Base-by-base conservation (phyloP, 2,329 filamentous ascomycete species). In the Pestalotiopsis fici region DNA sequence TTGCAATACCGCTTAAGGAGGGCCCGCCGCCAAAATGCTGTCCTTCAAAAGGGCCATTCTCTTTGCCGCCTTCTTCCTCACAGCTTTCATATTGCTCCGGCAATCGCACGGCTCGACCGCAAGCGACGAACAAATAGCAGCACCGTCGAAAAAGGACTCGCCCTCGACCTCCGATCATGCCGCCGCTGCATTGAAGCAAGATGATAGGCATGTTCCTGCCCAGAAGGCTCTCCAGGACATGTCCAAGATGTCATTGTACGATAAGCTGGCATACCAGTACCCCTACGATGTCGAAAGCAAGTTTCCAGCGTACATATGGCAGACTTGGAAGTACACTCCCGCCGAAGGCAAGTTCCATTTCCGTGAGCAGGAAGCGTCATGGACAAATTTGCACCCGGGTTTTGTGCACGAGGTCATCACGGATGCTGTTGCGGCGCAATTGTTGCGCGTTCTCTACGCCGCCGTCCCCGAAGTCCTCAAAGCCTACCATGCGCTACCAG, bases 261-360 rank as follows among this genome's bases (percentile, higher is more conserved):
- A 87, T 83, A 97, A 96, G 82, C 88, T 99, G 67, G 91, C 91
- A 64, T 98, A 97, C 83, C 93, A 97, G 74, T 98, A 96, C 80
- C 94, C 95, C 23, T 99, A 98, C 85, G 93, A 97, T 75, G 86
- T 95, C 70, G 90, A 94, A 76, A 81, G 86, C 73, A 97, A 95
- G 79, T 98, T 98, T 79, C 96, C 96, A 3, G 95, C 94, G 66
- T 98, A 97, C 83, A 97, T 99, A 77, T 99, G 96, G 96, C 96
- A 99, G 85, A 99, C 96, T 15, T 99, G 96, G 96, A 98, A 97
- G 80, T 91, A 89, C 75, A 93, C 90, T 0, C 95, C 95, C 0
- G 87, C 90, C 1, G 92, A 93, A 25, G 85, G 88, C 63, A 86
- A 93, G 69, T 99, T 99, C 77, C 81, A 85, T 23, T 95, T 97